Percentiles rank a stretch among this genome's conserved stretches.
Evolutionary conservation across 805 yeast genomes (phyloP).

Genomic region (Pichia pseudocactophila): DNA sequence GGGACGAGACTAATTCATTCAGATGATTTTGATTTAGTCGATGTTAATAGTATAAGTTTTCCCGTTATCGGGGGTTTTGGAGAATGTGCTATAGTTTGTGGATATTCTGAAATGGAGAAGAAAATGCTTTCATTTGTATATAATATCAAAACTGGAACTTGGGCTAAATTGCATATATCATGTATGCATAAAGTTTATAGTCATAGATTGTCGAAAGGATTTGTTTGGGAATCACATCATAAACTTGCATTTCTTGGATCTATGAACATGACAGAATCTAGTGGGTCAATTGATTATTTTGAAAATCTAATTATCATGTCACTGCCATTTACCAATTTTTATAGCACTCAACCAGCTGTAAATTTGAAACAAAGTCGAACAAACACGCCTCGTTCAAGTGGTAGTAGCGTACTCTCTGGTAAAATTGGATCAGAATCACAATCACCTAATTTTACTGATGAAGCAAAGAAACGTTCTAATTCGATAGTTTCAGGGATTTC

Average conservation of each 20-base stretch:
- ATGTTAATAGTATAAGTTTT: slow-evolving; percentile 17
- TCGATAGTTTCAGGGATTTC: slow-evolving; percentile 3
- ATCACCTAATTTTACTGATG: no score
- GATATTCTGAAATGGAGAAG: slow-evolving; percentile 41
- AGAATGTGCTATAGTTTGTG: slow-evolving; percentile 52
- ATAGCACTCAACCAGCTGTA: slow-evolving; percentile 12
- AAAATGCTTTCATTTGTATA: slow-evolving; percentile 41
- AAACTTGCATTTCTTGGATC: slow-evolving; percentile 53
- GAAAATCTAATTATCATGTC: slow-evolving; percentile 40
- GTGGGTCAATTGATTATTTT: slow-evolving; percentile 41
- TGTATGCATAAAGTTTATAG: slow-evolving; percentile 44
- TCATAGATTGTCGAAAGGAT: slow-evolving; percentile 59
- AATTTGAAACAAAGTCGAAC: not conserved
- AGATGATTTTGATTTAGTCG: not conserved
- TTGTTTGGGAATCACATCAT: slow-evolving; percentile 74
- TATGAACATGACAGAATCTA: slow-evolving; percentile 36
- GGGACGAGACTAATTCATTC: slow-evolving; percentile 10
- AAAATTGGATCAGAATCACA: not conserved
- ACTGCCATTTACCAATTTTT: slow-evolving; percentile 44
- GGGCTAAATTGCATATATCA: slow-evolving; percentile 54
- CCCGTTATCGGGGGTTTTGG: slow-evolving; percentile 63
- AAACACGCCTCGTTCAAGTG: not conserved
- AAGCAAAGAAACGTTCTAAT: not conserved
- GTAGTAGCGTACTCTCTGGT: not conserved
- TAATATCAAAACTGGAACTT: slow-evolving; percentile 47